Conservation (phyloP, 352 stramenopile genomes). For the Phytophthora cryptogea region DNA sequence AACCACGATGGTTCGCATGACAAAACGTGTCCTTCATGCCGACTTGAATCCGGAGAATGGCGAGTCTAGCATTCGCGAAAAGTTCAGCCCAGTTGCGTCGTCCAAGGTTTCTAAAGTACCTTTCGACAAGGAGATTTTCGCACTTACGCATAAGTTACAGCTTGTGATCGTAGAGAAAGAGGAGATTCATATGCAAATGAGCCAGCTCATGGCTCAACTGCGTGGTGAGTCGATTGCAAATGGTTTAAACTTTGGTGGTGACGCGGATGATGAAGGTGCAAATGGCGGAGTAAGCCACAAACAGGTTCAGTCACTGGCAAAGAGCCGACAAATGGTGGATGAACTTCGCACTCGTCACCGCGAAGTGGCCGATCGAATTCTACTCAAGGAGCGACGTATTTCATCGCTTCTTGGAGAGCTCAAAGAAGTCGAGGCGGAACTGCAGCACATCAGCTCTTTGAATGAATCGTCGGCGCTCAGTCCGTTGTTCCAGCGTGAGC, state of each 20-base stretch:
- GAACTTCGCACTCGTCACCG: conserved; percentile 47
- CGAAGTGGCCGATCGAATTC: conserved; percentile 54
- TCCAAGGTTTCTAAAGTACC: conserved; percentile 23
- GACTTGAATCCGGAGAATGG: conserved; percentile 32
- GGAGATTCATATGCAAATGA: conserved; percentile 77
- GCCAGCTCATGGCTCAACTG: conserved; percentile 50
- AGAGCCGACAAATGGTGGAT: conserved; percentile 46
- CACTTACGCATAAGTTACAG: conserved; percentile 73
- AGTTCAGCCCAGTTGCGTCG: conserved; percentile 26
- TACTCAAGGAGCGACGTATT: conserved; percentile 55
- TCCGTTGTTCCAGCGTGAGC: conserved; percentile 32
- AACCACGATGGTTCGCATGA: conserved; percentile 68
- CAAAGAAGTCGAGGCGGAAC: conserved; percentile 62
- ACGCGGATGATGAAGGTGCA: conserved; percentile 7
- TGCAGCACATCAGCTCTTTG: conserved; percentile 53
- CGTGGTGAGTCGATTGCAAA: conserved; percentile 18
- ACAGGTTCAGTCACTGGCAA: conserved; percentile 36
- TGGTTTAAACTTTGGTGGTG: background rate
- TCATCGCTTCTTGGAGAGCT: conserved; percentile 58
- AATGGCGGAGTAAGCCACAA: conserved; percentile 15
- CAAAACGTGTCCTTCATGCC: conserved; percentile 64
- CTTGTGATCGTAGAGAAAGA: conserved; percentile 79
- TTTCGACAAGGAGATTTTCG: conserved; percentile 84
- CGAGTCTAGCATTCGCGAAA: conserved; percentile 25
- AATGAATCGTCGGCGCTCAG: conserved; percentile 27